phyloP scores from a whole-genome alignment of 208 protist genomes.

The Trypanosoma melophagium region DNA sequence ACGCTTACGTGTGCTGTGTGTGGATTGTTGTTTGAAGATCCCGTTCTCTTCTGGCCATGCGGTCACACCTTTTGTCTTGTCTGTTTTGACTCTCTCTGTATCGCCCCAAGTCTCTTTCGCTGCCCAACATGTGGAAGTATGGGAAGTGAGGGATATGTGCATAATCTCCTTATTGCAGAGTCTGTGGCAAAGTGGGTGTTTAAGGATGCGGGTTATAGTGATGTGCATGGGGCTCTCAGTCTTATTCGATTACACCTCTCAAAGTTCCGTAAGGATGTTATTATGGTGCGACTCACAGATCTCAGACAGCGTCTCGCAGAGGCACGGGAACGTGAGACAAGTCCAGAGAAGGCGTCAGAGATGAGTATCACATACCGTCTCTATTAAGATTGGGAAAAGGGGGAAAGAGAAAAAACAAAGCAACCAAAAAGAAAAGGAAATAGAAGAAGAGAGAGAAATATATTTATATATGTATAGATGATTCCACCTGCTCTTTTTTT shows the following conservation, averaged over 20 bases:
- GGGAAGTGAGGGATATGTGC: slow-evolving; percentile 83
- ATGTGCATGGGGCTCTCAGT: slow-evolving; percentile 71
- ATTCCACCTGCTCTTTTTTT: background rate
- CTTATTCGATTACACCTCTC: slow-evolving; percentile 76
- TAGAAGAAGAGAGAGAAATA: no score
- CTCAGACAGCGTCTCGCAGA: slow-evolving; percentile 42
- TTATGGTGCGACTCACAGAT: slow-evolving; percentile 41
- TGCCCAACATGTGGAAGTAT: slow-evolving; percentile 85
- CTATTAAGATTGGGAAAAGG: slow-evolving; percentile 41
- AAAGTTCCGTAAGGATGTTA: slow-evolving; percentile 61
- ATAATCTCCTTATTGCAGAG: slow-evolving; percentile 80
- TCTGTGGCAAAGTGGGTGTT: slow-evolving; percentile 91
- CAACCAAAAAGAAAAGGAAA: slow-evolving; percentile 3
- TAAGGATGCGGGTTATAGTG: slow-evolving; percentile 81
- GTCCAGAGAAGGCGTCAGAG: slow-evolving; percentile 16
- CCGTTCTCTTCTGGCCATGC: slow-evolving; percentile 86
- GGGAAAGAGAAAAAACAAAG: background rate
- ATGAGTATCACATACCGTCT: slow-evolving; percentile 79
- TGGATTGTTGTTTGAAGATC: slow-evolving; percentile 75
- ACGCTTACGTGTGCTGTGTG: slow-evolving; percentile 78
- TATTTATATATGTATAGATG: background rate
- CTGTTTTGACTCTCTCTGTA: slow-evolving; percentile 80
- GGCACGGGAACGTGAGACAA: slow-evolving; percentile 21
- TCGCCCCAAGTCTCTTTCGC: slow-evolving; percentile 81
- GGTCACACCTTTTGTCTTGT: slow-evolving; percentile 80